Conservation (phyloP, 2,329 filamentous ascomycete genomes). For the Fusarium ambrosium region DNA sequence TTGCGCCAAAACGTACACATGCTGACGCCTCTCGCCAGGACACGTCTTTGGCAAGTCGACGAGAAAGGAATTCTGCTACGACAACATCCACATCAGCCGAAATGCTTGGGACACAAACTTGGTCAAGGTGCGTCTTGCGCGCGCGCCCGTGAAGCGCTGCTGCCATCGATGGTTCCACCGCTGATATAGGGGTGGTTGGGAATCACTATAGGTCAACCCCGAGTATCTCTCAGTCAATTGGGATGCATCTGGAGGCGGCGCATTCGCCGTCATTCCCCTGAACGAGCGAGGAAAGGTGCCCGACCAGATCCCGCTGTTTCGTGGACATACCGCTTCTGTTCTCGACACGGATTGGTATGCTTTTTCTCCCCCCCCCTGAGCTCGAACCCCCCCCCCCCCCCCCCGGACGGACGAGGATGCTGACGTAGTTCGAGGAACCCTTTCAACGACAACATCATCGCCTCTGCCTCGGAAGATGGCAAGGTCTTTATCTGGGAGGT, state of each 20-base stretch:
- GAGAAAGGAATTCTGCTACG: conserved; percentile 98
- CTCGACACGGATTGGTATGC: conserved; percentile 96
- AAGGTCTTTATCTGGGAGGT: conserved; percentile 98
- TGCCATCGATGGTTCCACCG: conserved; percentile 28
- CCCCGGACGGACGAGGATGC: conserved; percentile 6
- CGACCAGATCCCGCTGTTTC: conserved; percentile 93
- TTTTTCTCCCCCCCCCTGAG: conserved; percentile 16
- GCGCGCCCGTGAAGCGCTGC: conserved; percentile 15
- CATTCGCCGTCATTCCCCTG: conserved; percentile 95
- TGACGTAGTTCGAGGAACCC: conserved; percentile 76
- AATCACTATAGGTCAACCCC: conserved; percentile 81
- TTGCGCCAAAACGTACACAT: conserved; percentile 32
- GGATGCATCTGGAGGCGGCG: conserved; percentile 95
- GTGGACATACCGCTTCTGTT: conserved; percentile 94
- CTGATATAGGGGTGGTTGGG: conserved; percentile 44
- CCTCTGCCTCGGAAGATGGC: conserved; percentile 95
- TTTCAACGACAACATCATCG: conserved; percentile 93
- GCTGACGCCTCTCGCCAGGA: conserved; percentile 68
- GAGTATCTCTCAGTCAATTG: conserved; percentile 98
- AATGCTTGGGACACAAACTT: conserved; percentile 99
- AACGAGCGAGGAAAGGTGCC: conserved; percentile 91
- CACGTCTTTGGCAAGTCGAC: conserved; percentile 98
- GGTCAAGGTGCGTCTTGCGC: conserved; percentile 79
- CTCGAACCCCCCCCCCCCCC: conserved; percentile 15
- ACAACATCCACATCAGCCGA: conserved; percentile 95